phyloP scores from a whole-genome alignment of 768 basidiomycete genomes.

The Trametes cubensis region DNA sequence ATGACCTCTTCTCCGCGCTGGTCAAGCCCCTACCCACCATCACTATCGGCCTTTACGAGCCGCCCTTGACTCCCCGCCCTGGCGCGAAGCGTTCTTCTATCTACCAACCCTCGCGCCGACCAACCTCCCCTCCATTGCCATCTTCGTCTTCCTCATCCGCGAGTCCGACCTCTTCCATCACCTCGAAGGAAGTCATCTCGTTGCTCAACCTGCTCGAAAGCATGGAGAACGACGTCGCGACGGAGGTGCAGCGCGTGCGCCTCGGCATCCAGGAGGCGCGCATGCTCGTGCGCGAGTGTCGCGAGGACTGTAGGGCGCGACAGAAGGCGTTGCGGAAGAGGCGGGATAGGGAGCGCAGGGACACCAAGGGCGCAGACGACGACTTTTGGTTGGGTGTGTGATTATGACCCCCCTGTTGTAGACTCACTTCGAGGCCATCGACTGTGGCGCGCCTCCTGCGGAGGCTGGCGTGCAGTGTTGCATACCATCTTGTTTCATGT shows the following conservation, averaged over 20 bases:
- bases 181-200: slow-evolving; percentile 33
- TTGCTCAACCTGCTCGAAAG: slow-evolving; percentile 40
- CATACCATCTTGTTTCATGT: too few relatives aligned
- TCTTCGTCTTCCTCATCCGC: slow-evolving; percentile 3
- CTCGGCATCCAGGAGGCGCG: slow-evolving; percentile 32
- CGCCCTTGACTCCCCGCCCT: not conserved
- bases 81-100: not conserved
- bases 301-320: slow-evolving; percentile 23
- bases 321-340: slow-evolving; percentile 10
- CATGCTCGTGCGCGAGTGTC: slow-evolving; percentile 22
- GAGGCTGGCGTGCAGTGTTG: too few relatives aligned
- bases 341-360: slow-evolving; percentile 25
- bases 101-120: not conserved
- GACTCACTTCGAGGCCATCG: too few relatives aligned
- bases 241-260: slow-evolving; percentile 33
- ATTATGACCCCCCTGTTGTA: not conserved
- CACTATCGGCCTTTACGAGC: slow-evolving; percentile 10
- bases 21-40: slow-evolving; percentile 21
- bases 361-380: slow-evolving; percentile 31
- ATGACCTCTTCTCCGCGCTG: slow-evolving; percentile 26
- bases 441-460: too few relatives aligned
- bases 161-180: slow-evolving; percentile 16
- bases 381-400: slow-evolving; percentile 33
- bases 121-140: not conserved
- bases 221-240: slow-evolving; percentile 38